Conservation (phyloP, 495 filamentous ascomycete genomes). For the Xylaria castorea region DNA sequence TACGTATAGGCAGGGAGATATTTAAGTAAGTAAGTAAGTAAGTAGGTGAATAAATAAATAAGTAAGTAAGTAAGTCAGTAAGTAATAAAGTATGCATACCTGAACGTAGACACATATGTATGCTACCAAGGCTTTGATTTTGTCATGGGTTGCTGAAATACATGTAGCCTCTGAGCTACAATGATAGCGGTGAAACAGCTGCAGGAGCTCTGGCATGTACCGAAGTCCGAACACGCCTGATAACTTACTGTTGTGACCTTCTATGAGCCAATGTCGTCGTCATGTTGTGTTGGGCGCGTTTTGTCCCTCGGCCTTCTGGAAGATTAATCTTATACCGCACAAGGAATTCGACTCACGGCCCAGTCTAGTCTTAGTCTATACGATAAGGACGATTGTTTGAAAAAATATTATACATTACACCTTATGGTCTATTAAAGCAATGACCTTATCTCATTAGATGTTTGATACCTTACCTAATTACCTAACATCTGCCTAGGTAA, state of each 20-base stretch:
- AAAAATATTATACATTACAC: background rate
- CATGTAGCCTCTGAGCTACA: background rate
- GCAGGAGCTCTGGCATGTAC: background rate
- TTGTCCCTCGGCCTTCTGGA: background rate
- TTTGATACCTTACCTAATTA: slow-evolving; percentile 13
- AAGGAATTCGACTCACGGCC: background rate
- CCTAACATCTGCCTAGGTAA: background rate
- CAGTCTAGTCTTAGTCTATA: background rate
- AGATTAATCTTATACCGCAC: background rate
- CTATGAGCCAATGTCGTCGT: background rate
- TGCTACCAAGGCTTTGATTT: background rate
- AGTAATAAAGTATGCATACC: background rate
- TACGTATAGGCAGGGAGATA: background rate
- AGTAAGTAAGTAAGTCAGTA: background rate
- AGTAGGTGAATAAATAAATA: background rate
- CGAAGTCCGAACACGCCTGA: slow-evolving; percentile 4
- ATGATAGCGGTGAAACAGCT: background rate
- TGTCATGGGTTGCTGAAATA: background rate
- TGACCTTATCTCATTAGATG: background rate
- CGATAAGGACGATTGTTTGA: background rate
- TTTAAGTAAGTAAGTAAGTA: background rate
- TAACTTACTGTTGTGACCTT: background rate
- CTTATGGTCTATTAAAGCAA: background rate
- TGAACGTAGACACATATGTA: background rate
- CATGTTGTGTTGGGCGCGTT: background rate